Conservation (phyloP, 2,329 filamentous ascomycete species). For the Dissoconium aciculare region DNA sequence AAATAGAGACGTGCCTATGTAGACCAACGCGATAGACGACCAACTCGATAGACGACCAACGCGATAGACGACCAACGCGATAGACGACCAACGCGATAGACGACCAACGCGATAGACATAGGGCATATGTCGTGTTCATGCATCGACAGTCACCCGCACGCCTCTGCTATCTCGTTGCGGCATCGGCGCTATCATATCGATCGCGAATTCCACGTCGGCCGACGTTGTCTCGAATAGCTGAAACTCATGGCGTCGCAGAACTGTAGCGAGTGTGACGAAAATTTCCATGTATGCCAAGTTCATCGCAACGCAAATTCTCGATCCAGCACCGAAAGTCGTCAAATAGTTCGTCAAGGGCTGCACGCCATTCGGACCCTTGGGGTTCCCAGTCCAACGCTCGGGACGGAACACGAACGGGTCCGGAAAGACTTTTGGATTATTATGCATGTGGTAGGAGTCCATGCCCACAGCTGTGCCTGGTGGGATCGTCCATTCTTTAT, state of each 20-base stretch:
- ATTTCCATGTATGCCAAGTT: slow-evolving; percentile 25
- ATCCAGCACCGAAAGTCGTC: slow-evolving; percentile 26
- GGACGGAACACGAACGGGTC: slow-evolving; percentile 24
- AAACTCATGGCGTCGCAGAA: slow-evolving; percentile 19
- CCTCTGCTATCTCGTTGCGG: too few relatives aligned
- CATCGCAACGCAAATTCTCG: slow-evolving; percentile 25
- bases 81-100: too few relatives aligned
- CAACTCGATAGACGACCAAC: too few relatives aligned
- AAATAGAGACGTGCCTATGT: too few relatives aligned
- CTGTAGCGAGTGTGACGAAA: slow-evolving; percentile 21
- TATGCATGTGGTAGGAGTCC: slow-evolving; percentile 8
- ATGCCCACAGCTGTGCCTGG: slow-evolving; percentile 7
- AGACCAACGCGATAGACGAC: too few relatives aligned
- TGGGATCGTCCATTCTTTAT: slow-evolving; percentile 9
- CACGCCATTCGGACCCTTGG: slow-evolving; percentile 5
- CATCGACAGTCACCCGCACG: too few relatives aligned
- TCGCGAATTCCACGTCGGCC: too few relatives aligned
- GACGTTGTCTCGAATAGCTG: slow-evolving; percentile 1
- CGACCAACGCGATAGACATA: too few relatives aligned
- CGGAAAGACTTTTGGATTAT: slow-evolving; percentile 20
- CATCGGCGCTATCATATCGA: too few relatives aligned
- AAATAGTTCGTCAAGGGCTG: slow-evolving; percentile 21
- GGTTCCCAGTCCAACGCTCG: slow-evolving; percentile 21
- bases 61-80: too few relatives aligned
- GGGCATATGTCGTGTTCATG: too few relatives aligned